A percentile compares a stretch with the other conserved stretches of the same genome.
phyloP scores from a whole-genome alignment of 257 asterid genomes.

The Gentiana dahurica region DNA sequence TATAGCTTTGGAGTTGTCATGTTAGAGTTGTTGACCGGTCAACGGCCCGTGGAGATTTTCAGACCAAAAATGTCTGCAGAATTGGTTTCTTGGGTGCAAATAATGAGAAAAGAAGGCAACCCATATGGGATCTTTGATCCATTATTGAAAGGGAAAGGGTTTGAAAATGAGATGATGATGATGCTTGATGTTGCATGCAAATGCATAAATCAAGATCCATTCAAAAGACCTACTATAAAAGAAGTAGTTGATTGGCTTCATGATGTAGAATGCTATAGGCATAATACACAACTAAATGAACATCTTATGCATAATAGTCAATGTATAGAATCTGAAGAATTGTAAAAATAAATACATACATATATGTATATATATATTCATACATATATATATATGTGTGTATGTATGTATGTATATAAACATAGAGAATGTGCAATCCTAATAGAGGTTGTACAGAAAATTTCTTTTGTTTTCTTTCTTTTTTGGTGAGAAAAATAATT shows the following conservation, averaged over 20 bases:
- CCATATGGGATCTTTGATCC: constrained; percentile 72
- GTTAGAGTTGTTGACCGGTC: constrained; percentile 80
- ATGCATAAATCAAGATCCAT: constrained; percentile 75
- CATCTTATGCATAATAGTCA: constrained; percentile 10
- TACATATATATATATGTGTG: no score
- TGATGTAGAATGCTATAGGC: constrained; percentile 34
- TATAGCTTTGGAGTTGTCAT: constrained; percentile 91
- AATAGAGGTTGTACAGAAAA: constrained; percentile 3
- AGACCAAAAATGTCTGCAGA: constrained; percentile 69
- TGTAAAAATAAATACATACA: constrained; percentile 1
- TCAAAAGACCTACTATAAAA: constrained; percentile 72
- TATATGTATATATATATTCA: no score
- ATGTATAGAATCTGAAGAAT: constrained; percentile 16
- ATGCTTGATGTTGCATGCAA: constrained; percentile 80
- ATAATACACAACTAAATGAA: constrained; percentile 21
- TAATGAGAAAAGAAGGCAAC: constrained; percentile 63
- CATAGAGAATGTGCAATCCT: no score
- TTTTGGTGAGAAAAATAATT: constrained; percentile 5
- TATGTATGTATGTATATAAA: no score
- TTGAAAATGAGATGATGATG: constrained; percentile 66
- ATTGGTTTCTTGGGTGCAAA: constrained; percentile 71
- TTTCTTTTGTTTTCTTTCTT: constrained; percentile 15
- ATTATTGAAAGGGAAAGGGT: constrained; percentile 52
- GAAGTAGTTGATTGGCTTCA: constrained; percentile 78
- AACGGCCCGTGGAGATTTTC: constrained; percentile 80